Evolutionary conservation across 2,329 filamentous ascomycete species (phyloP).

Genomic region (Aspergillus arachidicola): DNA sequence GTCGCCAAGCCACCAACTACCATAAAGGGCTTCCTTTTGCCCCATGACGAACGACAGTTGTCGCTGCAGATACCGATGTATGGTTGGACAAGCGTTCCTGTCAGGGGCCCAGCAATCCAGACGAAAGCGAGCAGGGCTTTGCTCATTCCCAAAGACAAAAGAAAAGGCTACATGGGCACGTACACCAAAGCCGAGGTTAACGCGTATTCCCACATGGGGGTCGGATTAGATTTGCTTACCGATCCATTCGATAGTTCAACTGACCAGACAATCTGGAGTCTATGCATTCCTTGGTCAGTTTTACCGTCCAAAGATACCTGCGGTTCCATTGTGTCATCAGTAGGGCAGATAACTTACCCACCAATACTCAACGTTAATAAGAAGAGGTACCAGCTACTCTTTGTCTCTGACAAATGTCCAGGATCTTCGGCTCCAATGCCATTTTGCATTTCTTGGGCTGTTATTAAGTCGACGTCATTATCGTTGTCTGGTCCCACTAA

Average conservation of each 20-base stretch:
- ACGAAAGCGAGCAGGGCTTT: slow-evolving; percentile 81
- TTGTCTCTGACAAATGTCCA: slow-evolving; percentile 60
- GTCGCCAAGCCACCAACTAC: slow-evolving; percentile 69
- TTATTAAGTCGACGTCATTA: slow-evolving; percentile 22
- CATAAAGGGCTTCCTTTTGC: slow-evolving; percentile 82
- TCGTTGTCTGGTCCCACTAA: slow-evolving; percentile 30
- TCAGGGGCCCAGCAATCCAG: slow-evolving; percentile 81
- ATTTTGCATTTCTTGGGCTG: slow-evolving; percentile 18
- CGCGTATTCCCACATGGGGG: not conserved
- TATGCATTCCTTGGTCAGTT: slow-evolving; percentile 27
- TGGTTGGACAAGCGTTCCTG: slow-evolving; percentile 77
- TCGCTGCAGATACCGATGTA: slow-evolving; percentile 82
- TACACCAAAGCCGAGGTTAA: not conserved
- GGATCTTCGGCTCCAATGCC: slow-evolving; percentile 41
- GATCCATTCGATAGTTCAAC: slow-evolving; percentile 94
- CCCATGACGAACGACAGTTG: slow-evolving; percentile 73
- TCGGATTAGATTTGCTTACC: slow-evolving; percentile 40
- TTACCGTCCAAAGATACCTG: not conserved
- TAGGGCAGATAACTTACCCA: slow-evolving; percentile 51
- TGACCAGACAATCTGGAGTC: slow-evolving; percentile 92
- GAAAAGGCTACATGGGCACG: slow-evolving; percentile 57
- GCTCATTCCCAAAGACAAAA: slow-evolving; percentile 78
- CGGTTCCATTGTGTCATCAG: not conserved
- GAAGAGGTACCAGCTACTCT: slow-evolving; percentile 83
- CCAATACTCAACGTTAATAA: slow-evolving; percentile 84